These are phyloP conservation scores for Leishmania lainsoni DNA, from an alignment of 208 protist genomes.

Conservation along the genomic window DNA sequence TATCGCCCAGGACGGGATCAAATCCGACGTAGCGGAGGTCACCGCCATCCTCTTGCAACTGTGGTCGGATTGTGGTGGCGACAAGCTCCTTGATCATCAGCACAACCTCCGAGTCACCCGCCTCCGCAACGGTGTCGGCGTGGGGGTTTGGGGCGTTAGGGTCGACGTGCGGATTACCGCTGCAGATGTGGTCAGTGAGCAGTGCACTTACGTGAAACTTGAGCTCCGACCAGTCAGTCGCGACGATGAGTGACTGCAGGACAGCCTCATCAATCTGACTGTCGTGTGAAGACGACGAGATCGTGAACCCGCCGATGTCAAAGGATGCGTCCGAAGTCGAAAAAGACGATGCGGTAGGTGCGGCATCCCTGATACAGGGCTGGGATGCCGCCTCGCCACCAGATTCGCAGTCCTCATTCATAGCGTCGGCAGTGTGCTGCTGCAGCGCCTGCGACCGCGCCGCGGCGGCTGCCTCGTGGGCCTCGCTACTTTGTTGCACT, in stretches of 20 bases:
- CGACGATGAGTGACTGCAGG: slow-evolving; percentile 59
- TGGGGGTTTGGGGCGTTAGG: slow-evolving; percentile 79
- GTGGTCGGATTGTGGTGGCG: slow-evolving; percentile 77
- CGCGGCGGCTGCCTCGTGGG: slow-evolving; percentile 38
- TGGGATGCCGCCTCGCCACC: not conserved
- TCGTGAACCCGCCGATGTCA: slow-evolving; percentile 43
- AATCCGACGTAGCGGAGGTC: slow-evolving; percentile 89
- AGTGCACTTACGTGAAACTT: slow-evolving; percentile 82
- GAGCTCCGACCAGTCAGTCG: slow-evolving; percentile 81
- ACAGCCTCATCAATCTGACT: slow-evolving; percentile 57
- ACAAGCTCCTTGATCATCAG: slow-evolving; percentile 93
- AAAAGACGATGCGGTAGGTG: not conserved
- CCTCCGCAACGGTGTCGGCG: slow-evolving; percentile 81
- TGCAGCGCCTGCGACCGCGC: slow-evolving; percentile 62
- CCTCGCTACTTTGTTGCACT: slow-evolving; percentile 12
- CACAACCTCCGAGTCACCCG: slow-evolving; percentile 86
- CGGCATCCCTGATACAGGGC: not conserved
- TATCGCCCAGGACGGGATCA: slow-evolving; percentile 46
- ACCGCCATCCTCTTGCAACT: slow-evolving; percentile 92
- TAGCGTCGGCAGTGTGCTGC: slow-evolving; percentile 36
- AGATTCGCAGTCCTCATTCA: slow-evolving; percentile 4
- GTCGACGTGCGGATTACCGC: slow-evolving; percentile 72
- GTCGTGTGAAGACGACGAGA: slow-evolving; percentile 35
- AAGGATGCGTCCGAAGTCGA: slow-evolving; percentile 19
- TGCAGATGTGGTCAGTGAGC: slow-evolving; percentile 85